Conservation (phyloP, 768 basidiomycete species). For the Mycena olivaceomarginata region DNA sequence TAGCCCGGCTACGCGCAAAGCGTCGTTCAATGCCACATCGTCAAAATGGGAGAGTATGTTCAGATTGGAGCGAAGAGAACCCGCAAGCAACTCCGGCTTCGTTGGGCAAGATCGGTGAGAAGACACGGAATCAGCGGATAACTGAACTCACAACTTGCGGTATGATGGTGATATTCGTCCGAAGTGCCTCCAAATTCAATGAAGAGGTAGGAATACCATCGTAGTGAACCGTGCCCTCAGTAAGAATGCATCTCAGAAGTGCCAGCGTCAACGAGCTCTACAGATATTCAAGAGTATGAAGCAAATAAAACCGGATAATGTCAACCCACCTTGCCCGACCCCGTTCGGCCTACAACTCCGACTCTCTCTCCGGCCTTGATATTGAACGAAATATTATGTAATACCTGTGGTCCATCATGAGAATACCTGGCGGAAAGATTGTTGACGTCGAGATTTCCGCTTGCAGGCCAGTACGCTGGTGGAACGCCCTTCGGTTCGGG, state of each 20-base stretch:
- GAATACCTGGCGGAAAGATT: slow-evolving; percentile 72
- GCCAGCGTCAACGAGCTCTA: slow-evolving; percentile 75
- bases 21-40: slow-evolving; percentile 59
- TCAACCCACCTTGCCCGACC: slow-evolving; percentile 62
- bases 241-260: slow-evolving; percentile 74
- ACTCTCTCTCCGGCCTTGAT: slow-evolving; percentile 73
- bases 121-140: too few relatives aligned
- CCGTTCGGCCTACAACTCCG: slow-evolving; percentile 70
- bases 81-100: slow-evolving; percentile 60
- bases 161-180: slow-evolving; percentile 77
- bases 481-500: slow-evolving; percentile 61
- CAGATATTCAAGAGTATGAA: background rate
- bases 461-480: slow-evolving; percentile 70
- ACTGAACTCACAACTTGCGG: slow-evolving; percentile 63
- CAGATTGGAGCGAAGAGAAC: slow-evolving; percentile 64
- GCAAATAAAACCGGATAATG: background rate
- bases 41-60: slow-evolving; percentile 67
- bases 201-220: slow-evolving; percentile 69
- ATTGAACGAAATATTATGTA: slow-evolving; percentile 71
- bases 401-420: slow-evolving; percentile 68
- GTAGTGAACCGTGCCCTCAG: slow-evolving; percentile 73
- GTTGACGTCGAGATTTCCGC: slow-evolving; percentile 17
- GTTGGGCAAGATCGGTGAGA: background rate
- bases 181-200: slow-evolving; percentile 73
- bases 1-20: slow-evolving; percentile 58